These are phyloP conservation scores for Mesembryanthemum crystallinum DNA, from an alignment of 148 eudicot species.

Conservation along the genomic window DNA sequence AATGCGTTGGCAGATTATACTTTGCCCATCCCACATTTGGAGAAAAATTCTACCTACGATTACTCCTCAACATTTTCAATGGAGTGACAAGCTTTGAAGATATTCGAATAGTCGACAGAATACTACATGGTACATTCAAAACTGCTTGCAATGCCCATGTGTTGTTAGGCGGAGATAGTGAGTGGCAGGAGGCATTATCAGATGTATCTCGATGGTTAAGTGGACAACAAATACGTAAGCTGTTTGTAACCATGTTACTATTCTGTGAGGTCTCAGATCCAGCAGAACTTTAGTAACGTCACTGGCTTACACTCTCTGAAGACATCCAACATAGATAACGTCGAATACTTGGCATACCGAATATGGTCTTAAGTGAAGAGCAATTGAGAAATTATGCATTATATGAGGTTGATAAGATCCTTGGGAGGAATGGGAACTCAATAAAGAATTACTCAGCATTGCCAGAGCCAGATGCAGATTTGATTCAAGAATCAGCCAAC, in stretches of 20 bases:
- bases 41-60: not conserved
- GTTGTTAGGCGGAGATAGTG: not conserved
- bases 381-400: not conserved
- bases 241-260: not conserved
- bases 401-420: not conserved
- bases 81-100: not conserved
- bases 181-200: constrained; percentile 1
- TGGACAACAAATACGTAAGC: not conserved
- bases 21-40: not conserved
- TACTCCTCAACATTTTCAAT: not conserved
- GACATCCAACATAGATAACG: not conserved
- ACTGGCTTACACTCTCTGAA: not conserved
- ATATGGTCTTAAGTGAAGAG: not conserved
- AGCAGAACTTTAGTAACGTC: not conserved
- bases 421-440: not conserved
- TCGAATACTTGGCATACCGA: not conserved
- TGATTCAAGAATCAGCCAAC: not conserved
- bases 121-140: not conserved
- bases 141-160: constrained; percentile 11
- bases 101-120: not conserved
- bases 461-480: not conserved
- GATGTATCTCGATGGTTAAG: not conserved
- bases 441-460: not conserved
- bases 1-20: not conserved
- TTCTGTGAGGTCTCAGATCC: constrained; percentile 12